Evolutionary conservation across 1,284 basidiomycete genomes (phyloP).

Genomic region (Cutaneotrichosporon cutaneum): DNA sequence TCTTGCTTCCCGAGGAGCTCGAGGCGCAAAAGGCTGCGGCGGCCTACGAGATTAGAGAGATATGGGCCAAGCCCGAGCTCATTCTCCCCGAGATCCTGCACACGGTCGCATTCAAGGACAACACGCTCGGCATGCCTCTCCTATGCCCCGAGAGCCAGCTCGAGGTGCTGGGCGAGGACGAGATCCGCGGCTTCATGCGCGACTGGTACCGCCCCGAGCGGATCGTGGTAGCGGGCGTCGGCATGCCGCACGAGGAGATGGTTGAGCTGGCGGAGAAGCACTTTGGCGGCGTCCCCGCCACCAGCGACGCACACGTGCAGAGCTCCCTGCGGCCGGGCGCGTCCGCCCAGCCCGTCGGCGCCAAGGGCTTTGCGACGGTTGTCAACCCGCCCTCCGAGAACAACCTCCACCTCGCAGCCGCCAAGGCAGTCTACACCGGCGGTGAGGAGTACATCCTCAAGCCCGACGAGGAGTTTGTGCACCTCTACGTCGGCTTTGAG

Average conservation of each 20-base stretch:
- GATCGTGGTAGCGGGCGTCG: constrained; percentile 91
- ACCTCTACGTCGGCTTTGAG: constrained; percentile 90
- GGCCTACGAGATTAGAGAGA: constrained; percentile 88
- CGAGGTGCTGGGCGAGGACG: constrained; percentile 64
- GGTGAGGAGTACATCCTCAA: constrained; percentile 68
- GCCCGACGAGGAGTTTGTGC: constrained; percentile 76
- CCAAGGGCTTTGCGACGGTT: constrained; percentile 51
- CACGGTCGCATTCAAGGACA: constrained; percentile 73
- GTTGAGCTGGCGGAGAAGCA: constrained; percentile 79
- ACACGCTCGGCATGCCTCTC: constrained; percentile 83
- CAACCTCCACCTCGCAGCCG: constrained; percentile 52
- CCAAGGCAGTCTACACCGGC: constrained; percentile 74
- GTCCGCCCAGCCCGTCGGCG: constrained; percentile 65
- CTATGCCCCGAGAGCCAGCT: constrained; percentile 85
- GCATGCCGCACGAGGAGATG: constrained; percentile 84
- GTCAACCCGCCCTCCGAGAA: constrained; percentile 28
- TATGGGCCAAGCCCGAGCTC: constrained; percentile 86
- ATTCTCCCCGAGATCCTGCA: constrained; percentile 92
- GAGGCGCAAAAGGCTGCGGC: constrained; percentile 82
- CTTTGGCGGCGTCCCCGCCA: constrained; percentile 69
- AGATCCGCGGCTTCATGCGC: constrained; percentile 67
- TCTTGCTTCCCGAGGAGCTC: constrained; percentile 75
- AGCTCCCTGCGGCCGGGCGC: constrained; percentile 42
- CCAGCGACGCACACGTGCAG: constrained; percentile 26
- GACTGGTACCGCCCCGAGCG: constrained; percentile 90